phyloP scores from a whole-genome alignment of 2,329 filamentous ascomycete genomes.

The Emergomyces orientalis region DNA sequence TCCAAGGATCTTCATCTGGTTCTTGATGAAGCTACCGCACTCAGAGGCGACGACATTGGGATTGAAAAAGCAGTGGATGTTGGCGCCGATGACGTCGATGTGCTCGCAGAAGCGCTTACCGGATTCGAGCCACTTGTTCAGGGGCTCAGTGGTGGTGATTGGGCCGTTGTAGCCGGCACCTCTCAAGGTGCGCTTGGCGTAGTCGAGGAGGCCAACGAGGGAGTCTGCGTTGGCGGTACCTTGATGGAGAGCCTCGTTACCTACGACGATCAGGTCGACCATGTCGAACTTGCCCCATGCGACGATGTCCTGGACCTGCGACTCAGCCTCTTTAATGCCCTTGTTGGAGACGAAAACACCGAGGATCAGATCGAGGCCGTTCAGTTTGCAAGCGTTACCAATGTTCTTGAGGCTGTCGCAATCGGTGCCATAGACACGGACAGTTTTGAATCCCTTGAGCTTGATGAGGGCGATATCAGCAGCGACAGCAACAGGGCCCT shows the following conservation, averaged over 20 bases:
- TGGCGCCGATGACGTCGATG: conserved; percentile 72
- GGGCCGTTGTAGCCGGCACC: conserved; percentile 60
- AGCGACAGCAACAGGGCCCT: conserved; percentile 49
- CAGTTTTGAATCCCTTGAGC: conserved; percentile 54
- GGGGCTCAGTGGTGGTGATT: conserved; percentile 78
- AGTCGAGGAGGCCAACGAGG: conserved; percentile 61
- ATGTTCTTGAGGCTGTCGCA: conserved; percentile 72
- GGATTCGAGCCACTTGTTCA: conserved; percentile 63
- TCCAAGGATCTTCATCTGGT: conserved; percentile 63
- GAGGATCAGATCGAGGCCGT: conserved; percentile 70
- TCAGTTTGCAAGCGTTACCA: conserved; percentile 54
- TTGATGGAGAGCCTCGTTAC: conserved; percentile 84
- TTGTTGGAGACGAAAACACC: conserved; percentile 72
- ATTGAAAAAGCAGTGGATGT: conserved; percentile 96
- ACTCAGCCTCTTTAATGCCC: conserved; percentile 52
- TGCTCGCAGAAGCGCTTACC: conserved; percentile 56
- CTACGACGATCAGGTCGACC: conserved; percentile 72
- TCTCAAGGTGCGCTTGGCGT: conserved; percentile 55
- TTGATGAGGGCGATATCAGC: conserved; percentile 55
- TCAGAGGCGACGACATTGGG: conserved; percentile 49
- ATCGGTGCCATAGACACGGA: conserved; percentile 88
- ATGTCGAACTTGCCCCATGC: conserved; percentile 62
- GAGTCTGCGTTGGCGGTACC: conserved; percentile 53
- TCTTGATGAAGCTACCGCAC: conserved; percentile 67
- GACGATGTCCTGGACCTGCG: conserved; percentile 66